These are phyloP conservation scores for Chalciporus sphaerocephalus DNA, from an alignment of 768 basidiomycete species.

Conservation along the genomic window DNA sequence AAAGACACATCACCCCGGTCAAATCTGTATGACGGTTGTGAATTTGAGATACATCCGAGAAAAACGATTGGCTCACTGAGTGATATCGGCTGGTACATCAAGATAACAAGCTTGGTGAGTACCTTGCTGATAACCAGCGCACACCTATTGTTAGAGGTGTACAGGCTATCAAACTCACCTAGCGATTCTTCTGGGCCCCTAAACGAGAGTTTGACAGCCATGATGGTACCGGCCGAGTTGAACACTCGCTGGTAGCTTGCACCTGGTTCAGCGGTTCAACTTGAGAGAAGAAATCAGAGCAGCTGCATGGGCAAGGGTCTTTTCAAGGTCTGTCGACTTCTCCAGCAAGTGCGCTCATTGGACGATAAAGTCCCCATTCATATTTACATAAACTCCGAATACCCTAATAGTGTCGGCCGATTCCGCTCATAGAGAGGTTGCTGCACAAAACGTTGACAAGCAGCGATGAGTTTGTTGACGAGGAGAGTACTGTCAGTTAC, in stretches of 20 bases:
- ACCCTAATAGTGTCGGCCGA: too few relatives aligned
- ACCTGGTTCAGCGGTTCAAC: too few relatives aligned
- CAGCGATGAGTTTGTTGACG: too few relatives aligned
- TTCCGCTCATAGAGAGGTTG: too few relatives aligned
- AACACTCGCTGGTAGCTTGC: background rate
- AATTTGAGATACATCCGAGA: conserved; percentile 1
- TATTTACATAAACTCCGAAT: background rate
- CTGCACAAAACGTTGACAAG: too few relatives aligned
- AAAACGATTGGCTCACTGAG: conserved; percentile 25
- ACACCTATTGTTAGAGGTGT: background rate
- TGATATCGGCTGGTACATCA: conserved; percentile 17
- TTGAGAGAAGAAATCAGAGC: too few relatives aligned
- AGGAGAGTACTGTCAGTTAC: too few relatives aligned
- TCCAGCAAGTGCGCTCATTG: background rate
- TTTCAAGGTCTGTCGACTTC: background rate
- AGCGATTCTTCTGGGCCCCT: background rate
- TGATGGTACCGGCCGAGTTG: conserved; percentile 1
- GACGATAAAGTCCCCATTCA: background rate
- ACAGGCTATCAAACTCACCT: conserved; percentile 12
- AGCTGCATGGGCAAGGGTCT: too few relatives aligned
- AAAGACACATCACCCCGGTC: conserved; percentile 70
- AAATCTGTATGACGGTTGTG: conserved; percentile 40
- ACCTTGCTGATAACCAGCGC: conserved; percentile 2
- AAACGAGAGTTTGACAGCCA: conserved; percentile 6
- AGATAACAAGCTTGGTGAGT: conserved; percentile 10